Percentiles rank a stretch among this genome's conserved stretches.
Conservation (phyloP, 352 stramenopile species). For the Phytophthora palmivora region DNA sequence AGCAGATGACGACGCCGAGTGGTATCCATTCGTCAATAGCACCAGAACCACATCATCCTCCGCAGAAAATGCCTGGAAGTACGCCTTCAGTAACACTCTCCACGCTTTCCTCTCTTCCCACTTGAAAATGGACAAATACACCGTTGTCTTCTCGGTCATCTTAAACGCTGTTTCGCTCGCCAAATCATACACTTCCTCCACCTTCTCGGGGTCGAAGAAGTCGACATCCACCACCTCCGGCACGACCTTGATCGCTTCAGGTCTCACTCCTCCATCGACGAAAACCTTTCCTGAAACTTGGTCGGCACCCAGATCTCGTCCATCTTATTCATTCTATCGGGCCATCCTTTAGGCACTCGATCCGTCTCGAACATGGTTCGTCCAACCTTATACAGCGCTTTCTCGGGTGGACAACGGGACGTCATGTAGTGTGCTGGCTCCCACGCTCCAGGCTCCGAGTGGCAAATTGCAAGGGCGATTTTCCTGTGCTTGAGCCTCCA, state of each 20-base stretch:
- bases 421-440: constrained; percentile 77
- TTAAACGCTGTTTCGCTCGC: constrained; percentile 35
- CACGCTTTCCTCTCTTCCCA: constrained; percentile 94
- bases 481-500: constrained; percentile 51
- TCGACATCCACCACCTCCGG: constrained; percentile 89
- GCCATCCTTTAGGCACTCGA: constrained; percentile 90
- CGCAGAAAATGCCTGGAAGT: constrained; percentile 75
- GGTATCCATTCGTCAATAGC: constrained; percentile 91
- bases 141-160: constrained; percentile 56
- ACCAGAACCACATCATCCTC: constrained; percentile 79
- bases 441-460: constrained; percentile 94
- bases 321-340: constrained; percentile 89
- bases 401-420: constrained; percentile 63
- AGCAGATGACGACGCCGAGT: constrained; percentile 55
- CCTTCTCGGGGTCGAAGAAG: constrained; percentile 83
- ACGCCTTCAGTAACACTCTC: constrained; percentile 87
- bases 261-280: constrained; percentile 58
- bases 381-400: constrained; percentile 74
- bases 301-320: constrained; percentile 95
- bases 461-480: constrained; percentile 86
- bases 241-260: constrained; percentile 72
- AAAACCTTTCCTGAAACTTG: constrained; percentile 86
- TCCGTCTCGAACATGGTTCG: constrained; percentile 97
- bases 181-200: constrained; percentile 60
- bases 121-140: constrained; percentile 95